Conservation (phyloP, 225 moss, liverwort and hornwort species). For the Takakia lepidozioides region DNA sequence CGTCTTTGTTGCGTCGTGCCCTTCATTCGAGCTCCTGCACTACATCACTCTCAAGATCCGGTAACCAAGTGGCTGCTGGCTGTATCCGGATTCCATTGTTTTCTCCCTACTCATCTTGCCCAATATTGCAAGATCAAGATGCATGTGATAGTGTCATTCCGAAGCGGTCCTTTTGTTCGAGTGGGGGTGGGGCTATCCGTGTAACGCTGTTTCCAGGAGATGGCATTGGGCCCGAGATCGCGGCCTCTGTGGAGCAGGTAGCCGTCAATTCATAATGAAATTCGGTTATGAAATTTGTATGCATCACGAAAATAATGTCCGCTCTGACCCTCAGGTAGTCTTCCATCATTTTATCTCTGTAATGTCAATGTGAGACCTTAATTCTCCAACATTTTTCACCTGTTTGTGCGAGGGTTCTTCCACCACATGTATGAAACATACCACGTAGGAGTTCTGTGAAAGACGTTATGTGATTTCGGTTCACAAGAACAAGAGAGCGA, state of each 20-base stretch:
- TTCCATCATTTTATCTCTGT: too few species aligned
- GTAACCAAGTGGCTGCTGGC: background rate
- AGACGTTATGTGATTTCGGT: too few species aligned
- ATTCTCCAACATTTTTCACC: too few species aligned
- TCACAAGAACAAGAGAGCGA: too few species aligned
- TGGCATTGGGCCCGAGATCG: conserved; percentile 87
- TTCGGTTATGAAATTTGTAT: too few species aligned
- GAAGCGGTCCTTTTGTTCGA: conserved; percentile 21
- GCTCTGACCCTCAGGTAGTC: too few species aligned
- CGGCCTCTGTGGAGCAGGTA: conserved; percentile 61
- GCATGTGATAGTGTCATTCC: background rate
- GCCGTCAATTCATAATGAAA: too few species aligned
- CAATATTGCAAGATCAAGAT: conserved; percentile 3
- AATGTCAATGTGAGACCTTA: too few species aligned
- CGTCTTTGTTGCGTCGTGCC: background rate
- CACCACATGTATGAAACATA: too few species aligned
- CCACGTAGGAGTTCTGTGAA: too few species aligned
- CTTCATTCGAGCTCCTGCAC: background rate
- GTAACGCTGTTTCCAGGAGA: conserved; percentile 81
- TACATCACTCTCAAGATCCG: conserved; percentile 1
- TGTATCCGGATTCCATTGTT: background rate
- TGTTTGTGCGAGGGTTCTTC: too few species aligned
- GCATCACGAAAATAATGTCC: too few species aligned
- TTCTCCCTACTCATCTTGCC: conserved; percentile 14
- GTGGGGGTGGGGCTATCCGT: conserved; percentile 32